These are phyloP conservation scores for Melastoma malabathricum DNA, from an alignment of 345 rosid species.

Conservation along the genomic window DNA sequence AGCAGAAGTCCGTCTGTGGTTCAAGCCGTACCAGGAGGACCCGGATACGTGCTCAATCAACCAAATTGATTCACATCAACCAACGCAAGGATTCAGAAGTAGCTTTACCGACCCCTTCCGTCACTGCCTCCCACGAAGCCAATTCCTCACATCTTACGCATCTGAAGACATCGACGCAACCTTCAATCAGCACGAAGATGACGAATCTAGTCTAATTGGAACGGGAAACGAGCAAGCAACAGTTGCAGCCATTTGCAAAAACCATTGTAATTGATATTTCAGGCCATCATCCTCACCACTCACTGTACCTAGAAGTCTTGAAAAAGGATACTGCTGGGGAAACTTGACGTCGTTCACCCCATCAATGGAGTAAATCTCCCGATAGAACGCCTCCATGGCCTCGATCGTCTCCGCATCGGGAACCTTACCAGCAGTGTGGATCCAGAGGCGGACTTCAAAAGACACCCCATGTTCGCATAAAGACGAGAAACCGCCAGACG, in stretches of 20 bases:
- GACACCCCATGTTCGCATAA: not conserved
- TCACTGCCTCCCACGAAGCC: conserved; percentile 40
- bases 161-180: conserved; percentile 57
- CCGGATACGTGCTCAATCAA: conserved; percentile 1
- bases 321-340: conserved; percentile 2
- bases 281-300: not conserved
- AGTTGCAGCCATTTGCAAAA: not conserved
- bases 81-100: not conserved
- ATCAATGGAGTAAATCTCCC: conserved; percentile 30
- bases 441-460: conserved; percentile 79
- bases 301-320: conserved; percentile 16
- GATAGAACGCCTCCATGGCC: conserved; percentile 85
- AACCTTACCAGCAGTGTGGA: conserved; percentile 83
- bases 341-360: conserved; percentile 5
- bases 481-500: too few species aligned
- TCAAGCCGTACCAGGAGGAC: conserved; percentile 65
- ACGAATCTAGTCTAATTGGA: too few species aligned
- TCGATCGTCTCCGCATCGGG: conserved; percentile 79
- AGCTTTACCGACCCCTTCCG: conserved; percentile 34
- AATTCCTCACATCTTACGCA: conserved; percentile 43
- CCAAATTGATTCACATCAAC: not conserved
- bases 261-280: not conserved
- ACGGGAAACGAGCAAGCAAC: too few species aligned
- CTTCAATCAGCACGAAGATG: conserved; percentile 10
- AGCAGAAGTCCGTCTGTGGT: conserved; percentile 75